Evolutionary conservation across 768 basidiomycete genomes (phyloP).

Genomic region (Boletus rubescentipes): DNA sequence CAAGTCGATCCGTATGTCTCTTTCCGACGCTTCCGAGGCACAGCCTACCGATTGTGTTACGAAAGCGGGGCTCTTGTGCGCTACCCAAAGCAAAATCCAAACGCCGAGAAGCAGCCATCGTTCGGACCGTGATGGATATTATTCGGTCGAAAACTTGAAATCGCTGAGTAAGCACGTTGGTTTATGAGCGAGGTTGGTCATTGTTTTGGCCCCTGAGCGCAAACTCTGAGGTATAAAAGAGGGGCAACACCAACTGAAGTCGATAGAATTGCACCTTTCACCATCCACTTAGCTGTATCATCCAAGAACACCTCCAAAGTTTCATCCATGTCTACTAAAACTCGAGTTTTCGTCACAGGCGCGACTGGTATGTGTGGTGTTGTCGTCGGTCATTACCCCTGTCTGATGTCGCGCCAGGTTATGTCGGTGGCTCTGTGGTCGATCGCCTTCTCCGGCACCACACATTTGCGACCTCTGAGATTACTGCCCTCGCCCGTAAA

Average conservation of each 20-base stretch:
- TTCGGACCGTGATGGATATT: not conserved
- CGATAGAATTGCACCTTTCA: not conserved
- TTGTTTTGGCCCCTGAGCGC: not conserved
- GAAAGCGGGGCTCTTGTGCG: no score
- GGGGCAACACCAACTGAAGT: not conserved
- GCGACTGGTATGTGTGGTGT: slow-evolving; percentile 16
- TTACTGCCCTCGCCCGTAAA: slow-evolving; percentile 33
- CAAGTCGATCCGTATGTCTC: not conserved
- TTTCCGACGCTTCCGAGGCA: not conserved
- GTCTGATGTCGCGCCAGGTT: slow-evolving; percentile 24
- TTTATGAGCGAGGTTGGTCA: slow-evolving; percentile 12
- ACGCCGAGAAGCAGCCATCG: not conserved
- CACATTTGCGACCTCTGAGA: slow-evolving; percentile 20
- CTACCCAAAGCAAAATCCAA: not conserved
- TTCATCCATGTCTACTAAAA: slow-evolving; percentile 18
- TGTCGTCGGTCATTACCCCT: not conserved
- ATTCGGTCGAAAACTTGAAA: no score
- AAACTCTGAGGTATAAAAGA: slow-evolving; percentile 2
- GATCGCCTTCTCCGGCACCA: slow-evolving; percentile 29
- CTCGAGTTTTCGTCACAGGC: slow-evolving; percentile 20
- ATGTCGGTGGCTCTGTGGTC: slow-evolving; percentile 35
- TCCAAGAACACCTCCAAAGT: not conserved
- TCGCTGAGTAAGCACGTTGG: not conserved
- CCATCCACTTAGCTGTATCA: not conserved
- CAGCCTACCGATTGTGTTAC: not conserved